Percentiles rank a stretch among this genome's conserved stretches.
These are phyloP conservation scores for Leptomonas pyrrhocoris DNA, from an alignment of 208 protist genomes.

Conservation along the genomic window DNA sequence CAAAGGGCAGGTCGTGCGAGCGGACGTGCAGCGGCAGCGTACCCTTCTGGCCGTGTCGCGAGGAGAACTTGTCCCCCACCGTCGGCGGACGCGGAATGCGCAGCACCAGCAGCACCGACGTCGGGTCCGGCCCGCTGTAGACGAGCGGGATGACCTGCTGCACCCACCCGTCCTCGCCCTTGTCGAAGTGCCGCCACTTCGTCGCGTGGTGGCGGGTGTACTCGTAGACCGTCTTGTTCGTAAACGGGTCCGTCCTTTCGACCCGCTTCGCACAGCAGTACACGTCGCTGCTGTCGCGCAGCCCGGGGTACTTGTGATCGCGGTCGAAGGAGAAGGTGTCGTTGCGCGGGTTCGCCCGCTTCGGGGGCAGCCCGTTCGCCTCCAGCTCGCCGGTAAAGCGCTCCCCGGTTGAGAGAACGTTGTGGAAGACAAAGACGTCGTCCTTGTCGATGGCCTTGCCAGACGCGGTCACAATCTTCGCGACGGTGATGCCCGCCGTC, in stretches of 20 bases:
- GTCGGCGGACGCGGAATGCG: slow-evolving; percentile 96
- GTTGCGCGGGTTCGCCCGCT: slow-evolving; percentile 51
- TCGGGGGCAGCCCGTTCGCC: slow-evolving; percentile 72
- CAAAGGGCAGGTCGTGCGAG: slow-evolving; percentile 95
- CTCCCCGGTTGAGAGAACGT: slow-evolving; percentile 72
- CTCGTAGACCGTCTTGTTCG: slow-evolving; percentile 77
- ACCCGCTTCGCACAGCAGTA: slow-evolving; percentile 88
- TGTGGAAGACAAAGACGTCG: slow-evolving; percentile 86
- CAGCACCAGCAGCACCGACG: slow-evolving; percentile 75
- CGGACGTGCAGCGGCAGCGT: slow-evolving; percentile 96
- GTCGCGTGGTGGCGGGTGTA: slow-evolving; percentile 87
- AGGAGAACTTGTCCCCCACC: slow-evolving; percentile 99
- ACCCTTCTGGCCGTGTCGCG: slow-evolving; percentile 99
- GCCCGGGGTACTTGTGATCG: slow-evolving; percentile 78
- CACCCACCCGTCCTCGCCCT: slow-evolving; percentile 90
- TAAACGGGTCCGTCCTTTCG: slow-evolving; percentile 71
- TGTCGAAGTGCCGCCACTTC: slow-evolving; percentile 90
- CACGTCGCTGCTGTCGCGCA: slow-evolving; percentile 71
- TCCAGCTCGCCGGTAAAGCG: slow-evolving; percentile 68
- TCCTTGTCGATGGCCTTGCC: slow-evolving; percentile 50
- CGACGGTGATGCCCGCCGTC: slow-evolving; percentile 95
- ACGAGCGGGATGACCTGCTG: slow-evolving; percentile 89
- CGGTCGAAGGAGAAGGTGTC: slow-evolving; percentile 73
- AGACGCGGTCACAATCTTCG: slow-evolving; percentile 74
- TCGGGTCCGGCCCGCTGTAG: slow-evolving; percentile 84